Percentiles rank a stretch among this genome's conserved stretches.
Evolutionary conservation across 192 early-diverging fungal species (phyloP).

Genomic region (Polychytrium aggregatum): DNA sequence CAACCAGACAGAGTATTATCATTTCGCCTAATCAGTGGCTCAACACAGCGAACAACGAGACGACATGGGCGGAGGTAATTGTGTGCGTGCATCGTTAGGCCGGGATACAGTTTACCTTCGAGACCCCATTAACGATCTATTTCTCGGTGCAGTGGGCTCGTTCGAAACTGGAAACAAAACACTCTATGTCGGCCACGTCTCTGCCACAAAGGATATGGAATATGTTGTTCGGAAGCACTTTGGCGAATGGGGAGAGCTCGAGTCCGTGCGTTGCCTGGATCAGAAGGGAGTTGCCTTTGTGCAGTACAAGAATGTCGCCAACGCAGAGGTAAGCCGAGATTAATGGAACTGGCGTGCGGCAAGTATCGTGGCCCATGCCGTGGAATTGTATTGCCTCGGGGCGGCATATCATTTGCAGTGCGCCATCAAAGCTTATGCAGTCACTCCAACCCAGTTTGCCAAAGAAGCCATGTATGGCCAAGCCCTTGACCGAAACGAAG

Average conservation of each 20-base stretch:
- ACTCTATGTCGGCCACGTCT: constrained; percentile 63
- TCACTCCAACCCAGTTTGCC: too few relatives aligned
- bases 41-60: constrained; percentile 31
- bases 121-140: too few relatives aligned
- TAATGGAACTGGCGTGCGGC: too few relatives aligned
- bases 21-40: background rate
- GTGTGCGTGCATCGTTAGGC: too few relatives aligned
- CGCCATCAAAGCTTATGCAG: too few relatives aligned
- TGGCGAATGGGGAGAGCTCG: constrained; percentile 63
- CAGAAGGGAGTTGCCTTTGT: constrained; percentile 75
- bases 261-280: constrained; percentile 35
- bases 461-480: constrained; percentile 82
- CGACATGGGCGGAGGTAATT: constrained; percentile 54
- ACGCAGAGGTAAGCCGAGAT: too few relatives aligned
- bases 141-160: constrained; percentile 52
- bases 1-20: too few relatives aligned
- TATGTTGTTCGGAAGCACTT: constrained; percentile 52
- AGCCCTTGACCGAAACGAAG: constrained; percentile 46
- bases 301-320: constrained; percentile 52
- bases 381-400: too few relatives aligned
- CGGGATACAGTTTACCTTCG: too few relatives aligned
- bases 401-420: too few relatives aligned
- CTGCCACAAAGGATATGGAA: constrained; percentile 18
- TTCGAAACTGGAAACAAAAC: constrained; percentile 63
- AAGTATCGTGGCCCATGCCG: too few relatives aligned